A percentile compares a stretch with the other conserved stretches of the same genome.
phyloP scores from a whole-genome alignment of 129 eudicot species.

The Helichrysum umbraculigerum region DNA sequence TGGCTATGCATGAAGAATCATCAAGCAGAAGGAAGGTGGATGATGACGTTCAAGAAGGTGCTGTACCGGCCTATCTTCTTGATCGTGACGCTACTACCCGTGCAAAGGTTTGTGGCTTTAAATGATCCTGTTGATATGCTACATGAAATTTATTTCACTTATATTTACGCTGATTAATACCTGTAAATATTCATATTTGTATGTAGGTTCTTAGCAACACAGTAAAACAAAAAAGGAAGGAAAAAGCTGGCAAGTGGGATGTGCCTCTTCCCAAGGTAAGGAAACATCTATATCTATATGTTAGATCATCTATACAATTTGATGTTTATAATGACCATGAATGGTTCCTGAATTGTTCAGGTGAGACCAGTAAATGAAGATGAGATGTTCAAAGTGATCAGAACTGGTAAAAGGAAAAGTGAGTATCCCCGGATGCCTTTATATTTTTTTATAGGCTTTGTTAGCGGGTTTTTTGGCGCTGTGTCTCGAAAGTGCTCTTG shows the following conservation, averaged over 20 bases:
- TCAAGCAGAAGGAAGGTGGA: conserved; percentile 94
- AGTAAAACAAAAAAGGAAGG: conserved; percentile 89
- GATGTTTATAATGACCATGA: neutral
- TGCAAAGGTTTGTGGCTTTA: conserved; percentile 59
- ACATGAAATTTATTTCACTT: neutral
- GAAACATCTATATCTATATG: neutral
- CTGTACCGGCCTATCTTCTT: conserved; percentile 94
- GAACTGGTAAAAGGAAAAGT: conserved; percentile 86
- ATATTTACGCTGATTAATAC: neutral
- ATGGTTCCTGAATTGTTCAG: conserved; percentile 35
- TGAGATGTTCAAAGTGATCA: conserved; percentile 94
- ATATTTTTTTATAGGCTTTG: neutral
- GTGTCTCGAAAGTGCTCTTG: neutral
- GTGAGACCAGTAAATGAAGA: conserved; percentile 98
- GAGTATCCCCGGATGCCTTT: neutral
- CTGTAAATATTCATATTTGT: neutral
- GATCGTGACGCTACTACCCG: conserved; percentile 96
- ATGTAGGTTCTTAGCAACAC: conserved; percentile 85
- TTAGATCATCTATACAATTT: neutral
- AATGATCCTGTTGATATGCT: neutral
- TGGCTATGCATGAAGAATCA: conserved; percentile 98
- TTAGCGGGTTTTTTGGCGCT: neutral
- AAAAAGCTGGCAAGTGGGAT: conserved; percentile 96
- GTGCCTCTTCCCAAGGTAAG: conserved; percentile 94
- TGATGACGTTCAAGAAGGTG: conserved; percentile 93